Percentiles rank a stretch among this genome's conserved stretches.
These are phyloP conservation scores for Tinospora cordifolia DNA, from an alignment of 164 flowering plant species.

Conservation along the genomic window DNA sequence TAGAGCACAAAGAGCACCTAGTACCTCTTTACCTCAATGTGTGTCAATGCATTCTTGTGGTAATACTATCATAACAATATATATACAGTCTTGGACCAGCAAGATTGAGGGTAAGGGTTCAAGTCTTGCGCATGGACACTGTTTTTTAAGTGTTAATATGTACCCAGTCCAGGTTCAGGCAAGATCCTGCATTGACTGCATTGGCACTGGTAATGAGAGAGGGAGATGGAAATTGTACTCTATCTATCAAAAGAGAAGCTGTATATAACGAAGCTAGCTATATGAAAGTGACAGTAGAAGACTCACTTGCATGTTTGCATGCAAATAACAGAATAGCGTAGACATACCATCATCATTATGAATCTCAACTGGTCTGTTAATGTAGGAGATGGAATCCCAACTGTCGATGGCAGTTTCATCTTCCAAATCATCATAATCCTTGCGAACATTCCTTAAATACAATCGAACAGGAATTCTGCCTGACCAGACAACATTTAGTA, in stretches of 20 bases:
- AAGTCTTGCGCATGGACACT: too few species aligned
- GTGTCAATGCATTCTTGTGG: too few species aligned
- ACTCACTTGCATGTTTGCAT: neutral
- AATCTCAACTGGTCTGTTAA: slow-evolving; percentile 77
- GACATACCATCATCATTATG: slow-evolving; percentile 48
- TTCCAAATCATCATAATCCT: slow-evolving; percentile 59
- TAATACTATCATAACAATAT: too few species aligned
- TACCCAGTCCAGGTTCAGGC: neutral
- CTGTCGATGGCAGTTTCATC: slow-evolving; percentile 54
- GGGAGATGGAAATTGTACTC: neutral
- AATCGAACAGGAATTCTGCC: slow-evolving; percentile 89
- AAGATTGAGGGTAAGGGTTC: too few species aligned
- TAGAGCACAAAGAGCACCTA: too few species aligned
- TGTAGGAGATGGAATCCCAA: slow-evolving; percentile 77
- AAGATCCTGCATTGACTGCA: neutral
- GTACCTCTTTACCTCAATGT: too few species aligned
- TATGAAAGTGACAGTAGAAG: neutral
- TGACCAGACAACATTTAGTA: slow-evolving; percentile 28
- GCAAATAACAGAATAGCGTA: neutral
- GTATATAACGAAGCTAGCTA: neutral
- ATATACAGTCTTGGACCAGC: too few species aligned
- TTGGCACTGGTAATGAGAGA: neutral
- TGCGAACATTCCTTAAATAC: slow-evolving; percentile 48
- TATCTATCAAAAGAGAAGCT: neutral
- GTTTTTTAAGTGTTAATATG: too few species aligned